phyloP scores from a whole-genome alignment of 352 stramenopile species.

The Phytophthora niederhauseri region DNA sequence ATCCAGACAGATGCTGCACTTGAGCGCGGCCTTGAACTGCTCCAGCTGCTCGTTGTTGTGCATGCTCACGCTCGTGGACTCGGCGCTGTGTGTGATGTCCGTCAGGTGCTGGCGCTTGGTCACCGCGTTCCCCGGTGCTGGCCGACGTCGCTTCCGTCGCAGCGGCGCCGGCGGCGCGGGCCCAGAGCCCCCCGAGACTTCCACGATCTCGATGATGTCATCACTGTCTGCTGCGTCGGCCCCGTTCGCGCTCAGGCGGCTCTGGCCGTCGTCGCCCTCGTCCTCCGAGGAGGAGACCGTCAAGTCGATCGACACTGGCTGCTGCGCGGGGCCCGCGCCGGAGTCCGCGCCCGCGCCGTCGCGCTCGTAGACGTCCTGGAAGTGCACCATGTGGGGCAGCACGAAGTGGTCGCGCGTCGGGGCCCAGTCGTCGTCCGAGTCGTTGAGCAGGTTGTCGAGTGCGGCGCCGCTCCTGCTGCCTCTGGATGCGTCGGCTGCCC shows the following conservation, averaged over 20 bases:
- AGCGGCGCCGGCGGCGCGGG: conserved; percentile 26
- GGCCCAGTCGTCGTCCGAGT: conserved; percentile 31
- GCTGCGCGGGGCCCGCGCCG: neutral
- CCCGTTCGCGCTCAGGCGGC: neutral
- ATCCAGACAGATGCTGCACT: conserved; percentile 87
- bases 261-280: conserved; percentile 22
- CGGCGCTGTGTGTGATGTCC: conserved; percentile 53
- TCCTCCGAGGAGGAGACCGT: conserved; percentile 67
- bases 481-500: too few relatives aligned
- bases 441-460: conserved; percentile 29
- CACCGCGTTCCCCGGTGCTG: conserved; percentile 6
- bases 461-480: neutral
- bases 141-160: conserved; percentile 54
- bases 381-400: conserved; percentile 16
- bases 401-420: conserved; percentile 9
- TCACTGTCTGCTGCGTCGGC: conserved; percentile 35
- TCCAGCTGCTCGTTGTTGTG: conserved; percentile 80
- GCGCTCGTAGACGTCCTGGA: conserved; percentile 9
- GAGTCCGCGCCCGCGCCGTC: neutral
- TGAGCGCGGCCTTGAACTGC: conserved; percentile 75
- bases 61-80: conserved; percentile 74
- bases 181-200: conserved; percentile 14
- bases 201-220: conserved; percentile 69
- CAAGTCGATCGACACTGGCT: conserved; percentile 66
- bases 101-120: conserved; percentile 40